These are phyloP conservation scores for Fusarium verticillioides DNA, from an alignment of 2,329 filamentous ascomycete species.

Conservation along the genomic window DNA sequence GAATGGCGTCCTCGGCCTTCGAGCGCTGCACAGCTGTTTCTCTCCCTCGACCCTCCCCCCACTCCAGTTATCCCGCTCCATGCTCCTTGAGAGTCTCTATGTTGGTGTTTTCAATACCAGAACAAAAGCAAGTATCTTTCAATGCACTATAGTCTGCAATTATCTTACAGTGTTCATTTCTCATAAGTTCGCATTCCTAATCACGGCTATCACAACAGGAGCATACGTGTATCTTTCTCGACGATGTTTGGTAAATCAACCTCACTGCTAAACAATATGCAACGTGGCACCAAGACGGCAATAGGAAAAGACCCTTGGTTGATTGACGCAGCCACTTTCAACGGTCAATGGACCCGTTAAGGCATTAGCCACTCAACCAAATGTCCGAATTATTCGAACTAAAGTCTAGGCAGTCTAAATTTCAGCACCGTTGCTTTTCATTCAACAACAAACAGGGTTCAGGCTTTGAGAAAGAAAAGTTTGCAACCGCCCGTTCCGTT, in stretches of 20 bases:
- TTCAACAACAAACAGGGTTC: constrained; percentile 12
- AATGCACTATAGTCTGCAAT: not conserved
- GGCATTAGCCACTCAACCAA: constrained; percentile 7
- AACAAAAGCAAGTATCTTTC: not conserved
- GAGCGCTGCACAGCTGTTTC: not conserved
- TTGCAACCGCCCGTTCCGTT: not conserved
- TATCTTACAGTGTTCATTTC: not conserved
- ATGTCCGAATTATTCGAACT: constrained; percentile 8
- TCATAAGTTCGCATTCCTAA: not conserved
- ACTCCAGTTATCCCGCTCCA: too few relatives aligned
- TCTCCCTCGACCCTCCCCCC: not conserved
- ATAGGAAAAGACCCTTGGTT: not conserved
- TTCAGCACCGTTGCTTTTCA: not conserved
- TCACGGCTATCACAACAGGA: not conserved
- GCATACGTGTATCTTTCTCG: not conserved
- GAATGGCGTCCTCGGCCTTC: not conserved
- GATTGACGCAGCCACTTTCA: not conserved
- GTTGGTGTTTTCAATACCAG: not conserved
- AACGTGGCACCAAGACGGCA: not conserved
- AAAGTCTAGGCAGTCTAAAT: constrained; percentile 3
- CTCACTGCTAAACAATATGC: not conserved
- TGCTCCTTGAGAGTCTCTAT: not conserved
- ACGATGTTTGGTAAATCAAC: not conserved
- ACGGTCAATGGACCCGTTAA: not conserved
- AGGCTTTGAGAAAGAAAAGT: constrained; percentile 4